These are phyloP conservation scores for Candida mesenterica DNA, from an alignment of 1,139 yeast genomes.

Conservation along the genomic window DNA sequence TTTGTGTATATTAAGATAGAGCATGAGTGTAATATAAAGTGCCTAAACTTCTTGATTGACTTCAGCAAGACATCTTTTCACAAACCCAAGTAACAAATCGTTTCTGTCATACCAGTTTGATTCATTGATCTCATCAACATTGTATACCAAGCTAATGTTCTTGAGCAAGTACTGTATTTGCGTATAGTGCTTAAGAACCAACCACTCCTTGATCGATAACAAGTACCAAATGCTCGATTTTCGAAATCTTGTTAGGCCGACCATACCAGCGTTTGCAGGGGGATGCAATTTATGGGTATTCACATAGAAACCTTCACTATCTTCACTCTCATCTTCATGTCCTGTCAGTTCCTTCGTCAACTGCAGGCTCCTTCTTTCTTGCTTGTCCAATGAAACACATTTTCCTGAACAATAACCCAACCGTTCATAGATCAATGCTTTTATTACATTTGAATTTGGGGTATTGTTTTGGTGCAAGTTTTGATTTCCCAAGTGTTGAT, in stretches of 20 bases:
- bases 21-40: no score
- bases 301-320: constrained; percentile 31
- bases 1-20: background rate
- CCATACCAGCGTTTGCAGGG: constrained; percentile 34
- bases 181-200: constrained; percentile 24
- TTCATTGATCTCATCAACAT: constrained; percentile 19
- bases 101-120: constrained; percentile 36
- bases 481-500: constrained; percentile 29
- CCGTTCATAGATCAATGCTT: constrained; percentile 42
- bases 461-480: background rate
- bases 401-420: constrained; percentile 40
- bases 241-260: constrained; percentile 60
- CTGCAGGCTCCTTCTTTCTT: constrained; percentile 10
- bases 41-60: constrained; percentile 2
- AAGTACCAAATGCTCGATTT: constrained; percentile 80
- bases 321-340: constrained; percentile 15
- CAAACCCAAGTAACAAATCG: constrained; percentile 31
- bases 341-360: no score
- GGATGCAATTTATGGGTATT: constrained; percentile 40
- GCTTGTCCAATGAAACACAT: constrained; percentile 20
- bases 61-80: constrained; percentile 20
- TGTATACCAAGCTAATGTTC: constrained; percentile 27
- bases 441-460: constrained; percentile 36
- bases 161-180: constrained; percentile 25
- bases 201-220: constrained; percentile 75